These are phyloP conservation scores for Hymenoscyphus linearis DNA, from an alignment of 2,329 filamentous ascomycete genomes.

Conservation along the genomic window DNA sequence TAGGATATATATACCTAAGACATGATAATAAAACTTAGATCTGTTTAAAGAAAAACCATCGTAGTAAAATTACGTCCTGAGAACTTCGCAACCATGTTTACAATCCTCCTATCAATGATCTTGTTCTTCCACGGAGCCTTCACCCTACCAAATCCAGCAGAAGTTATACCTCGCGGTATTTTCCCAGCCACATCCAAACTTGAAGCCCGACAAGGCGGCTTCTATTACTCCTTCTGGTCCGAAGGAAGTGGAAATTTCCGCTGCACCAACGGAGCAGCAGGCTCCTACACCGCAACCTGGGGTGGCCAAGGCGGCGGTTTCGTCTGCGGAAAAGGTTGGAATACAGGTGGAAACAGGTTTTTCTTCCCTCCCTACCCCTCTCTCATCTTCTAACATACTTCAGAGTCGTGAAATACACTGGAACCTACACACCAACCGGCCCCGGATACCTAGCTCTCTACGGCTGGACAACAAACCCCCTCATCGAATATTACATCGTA, in stretches of 20 bases:
- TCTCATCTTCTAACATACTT: not conserved
- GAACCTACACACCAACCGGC: conserved; percentile 26
- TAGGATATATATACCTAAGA: not conserved
- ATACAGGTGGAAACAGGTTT: not conserved
- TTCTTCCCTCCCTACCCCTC: not conserved
- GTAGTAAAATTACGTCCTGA: not conserved
- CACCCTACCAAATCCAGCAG: not conserved
- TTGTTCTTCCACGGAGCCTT: not conserved
- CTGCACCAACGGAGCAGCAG: not conserved
- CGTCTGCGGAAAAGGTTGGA: conserved; percentile 2
- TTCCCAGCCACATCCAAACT: not conserved
- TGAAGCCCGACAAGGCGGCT: not conserved
- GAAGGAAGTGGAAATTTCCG: not conserved
- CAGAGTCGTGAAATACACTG: conserved; percentile 11
- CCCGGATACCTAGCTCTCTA: conserved; percentile 49
- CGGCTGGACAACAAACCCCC: conserved; percentile 40
- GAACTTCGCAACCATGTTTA: not conserved
- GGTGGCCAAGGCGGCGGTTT: not conserved
- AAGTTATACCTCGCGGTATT: not conserved
- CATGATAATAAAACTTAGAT: not conserved
- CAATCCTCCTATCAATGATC: not conserved
- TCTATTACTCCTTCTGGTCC: not conserved
- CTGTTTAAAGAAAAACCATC: not conserved
- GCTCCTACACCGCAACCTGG: not conserved
- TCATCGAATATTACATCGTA: conserved; percentile 44